phyloP scores from a whole-genome alignment of 1,139 yeast species.

The Keqinozyma sinolaborantium region DNA sequence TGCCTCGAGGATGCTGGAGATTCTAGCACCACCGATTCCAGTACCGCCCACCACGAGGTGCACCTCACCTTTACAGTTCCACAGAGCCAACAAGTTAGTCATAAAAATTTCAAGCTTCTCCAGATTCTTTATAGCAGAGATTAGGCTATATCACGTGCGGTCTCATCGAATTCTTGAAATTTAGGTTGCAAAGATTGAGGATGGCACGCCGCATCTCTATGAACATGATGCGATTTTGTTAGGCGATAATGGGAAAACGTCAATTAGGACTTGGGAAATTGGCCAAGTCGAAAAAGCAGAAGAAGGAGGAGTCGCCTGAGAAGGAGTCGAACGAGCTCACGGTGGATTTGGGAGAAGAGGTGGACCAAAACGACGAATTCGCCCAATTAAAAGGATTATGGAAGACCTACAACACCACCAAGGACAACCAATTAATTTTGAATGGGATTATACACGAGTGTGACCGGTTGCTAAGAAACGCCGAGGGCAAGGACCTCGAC shows the following conservation, averaged over 20 bases:
- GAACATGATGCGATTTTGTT: not conserved
- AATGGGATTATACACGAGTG: conserved; percentile 92
- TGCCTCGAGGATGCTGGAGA: conserved; percentile 43
- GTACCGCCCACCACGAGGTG: conserved; percentile 61
- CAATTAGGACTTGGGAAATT: conserved; percentile 79
- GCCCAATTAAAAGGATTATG: conserved; percentile 72
- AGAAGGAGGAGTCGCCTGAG: conserved; percentile 18
- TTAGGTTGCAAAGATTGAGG: too few relatives aligned
- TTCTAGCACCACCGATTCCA: conserved; percentile 49
- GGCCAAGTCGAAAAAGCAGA: conserved; percentile 49
- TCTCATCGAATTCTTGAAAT: conserved; percentile 1
- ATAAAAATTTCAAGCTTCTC: conserved; percentile 11
- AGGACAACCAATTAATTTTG: conserved; percentile 59
- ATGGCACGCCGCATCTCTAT: too few relatives aligned
- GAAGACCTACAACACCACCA: conserved; percentile 52
- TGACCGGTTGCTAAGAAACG: conserved; percentile 67
- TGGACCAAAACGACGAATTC: conserved; percentile 73
- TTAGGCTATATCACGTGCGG: conserved; percentile 1
- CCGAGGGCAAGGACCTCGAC: conserved; percentile 32
- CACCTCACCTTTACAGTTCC: conserved; percentile 46
- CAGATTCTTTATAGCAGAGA: not conserved
- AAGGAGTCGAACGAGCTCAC: conserved; percentile 42
- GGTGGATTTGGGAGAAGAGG: conserved; percentile 67
- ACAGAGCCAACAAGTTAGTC: conserved; percentile 45
- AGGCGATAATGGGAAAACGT: conserved; percentile 59